These are phyloP conservation scores for Antitrichia curtipendula DNA, from an alignment of 225 moss, liverwort and hornwort genomes.

Conservation along the genomic window DNA sequence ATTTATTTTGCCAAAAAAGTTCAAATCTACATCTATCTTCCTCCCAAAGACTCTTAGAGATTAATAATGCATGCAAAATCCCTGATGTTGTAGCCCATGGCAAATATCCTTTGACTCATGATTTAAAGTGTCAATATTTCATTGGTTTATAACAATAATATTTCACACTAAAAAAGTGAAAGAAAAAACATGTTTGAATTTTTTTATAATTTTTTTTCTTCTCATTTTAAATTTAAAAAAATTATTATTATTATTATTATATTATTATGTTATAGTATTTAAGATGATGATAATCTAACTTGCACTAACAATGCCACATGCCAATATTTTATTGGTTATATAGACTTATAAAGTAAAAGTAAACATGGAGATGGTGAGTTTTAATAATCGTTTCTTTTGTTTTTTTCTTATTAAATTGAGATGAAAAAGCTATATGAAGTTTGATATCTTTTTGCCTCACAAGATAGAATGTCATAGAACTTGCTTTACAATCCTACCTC, in stretches of 20 bases:
- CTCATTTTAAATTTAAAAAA: not conserved
- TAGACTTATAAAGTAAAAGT: not conserved
- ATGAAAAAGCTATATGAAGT: not conserved
- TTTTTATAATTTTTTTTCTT: accelerated
- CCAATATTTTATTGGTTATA: not conserved
- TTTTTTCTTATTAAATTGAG: not conserved
- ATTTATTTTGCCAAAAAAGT: not conserved
- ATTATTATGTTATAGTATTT: too few relatives aligned
- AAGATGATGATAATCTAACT: not conserved
- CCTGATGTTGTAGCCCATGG: accelerated
- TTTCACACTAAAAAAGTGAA: not conserved
- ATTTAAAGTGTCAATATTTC: not conserved
- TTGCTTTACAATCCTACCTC: not conserved
- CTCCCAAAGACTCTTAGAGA: too few relatives aligned
- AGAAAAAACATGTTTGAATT: not conserved
- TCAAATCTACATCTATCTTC: not conserved
- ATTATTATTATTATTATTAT: too few relatives aligned
- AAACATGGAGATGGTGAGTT: not conserved
- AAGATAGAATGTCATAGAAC: accelerated
- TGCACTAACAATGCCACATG: not conserved
- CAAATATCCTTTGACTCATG: not conserved
- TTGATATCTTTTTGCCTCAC: accelerated
- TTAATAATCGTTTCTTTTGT: accelerated
- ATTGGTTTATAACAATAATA: not conserved
- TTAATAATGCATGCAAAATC: not conserved